Percentiles rank a stretch among this genome's conserved stretches.
These are phyloP conservation scores for Schoenoplectus tabernaemontani DNA, from an alignment of 202 grass and related monocot species.

Conservation along the genomic window DNA sequence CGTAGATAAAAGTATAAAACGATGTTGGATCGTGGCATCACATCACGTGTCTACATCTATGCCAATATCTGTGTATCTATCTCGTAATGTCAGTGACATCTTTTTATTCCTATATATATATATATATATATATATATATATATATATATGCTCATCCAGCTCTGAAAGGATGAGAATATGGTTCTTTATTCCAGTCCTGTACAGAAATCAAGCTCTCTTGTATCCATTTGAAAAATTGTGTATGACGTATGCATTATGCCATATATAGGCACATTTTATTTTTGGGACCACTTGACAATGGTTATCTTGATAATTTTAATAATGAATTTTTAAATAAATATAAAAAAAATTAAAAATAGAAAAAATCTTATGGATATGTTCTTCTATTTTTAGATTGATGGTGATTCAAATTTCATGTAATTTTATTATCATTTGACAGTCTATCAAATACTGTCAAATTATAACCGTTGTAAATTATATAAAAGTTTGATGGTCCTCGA, in stretches of 20 bases:
- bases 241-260: constrained; percentile 4
- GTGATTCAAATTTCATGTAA: too few species aligned
- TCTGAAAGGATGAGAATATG: constrained; percentile 3
- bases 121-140: too few species aligned
- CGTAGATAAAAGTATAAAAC: constrained; percentile 23
- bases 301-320: too few species aligned
- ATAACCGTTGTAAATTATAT: too few species aligned
- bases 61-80: constrained; percentile 18
- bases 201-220: constrained; percentile 1
- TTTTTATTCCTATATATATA: constrained; percentile 22
- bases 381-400: too few species aligned
- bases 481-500: too few species aligned
- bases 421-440: too few species aligned
- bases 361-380: too few species aligned
- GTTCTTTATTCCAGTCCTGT: constrained; percentile 14
- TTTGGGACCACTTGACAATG: too few species aligned
- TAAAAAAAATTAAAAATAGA: too few species aligned
- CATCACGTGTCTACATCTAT: constrained; percentile 12
- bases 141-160: background rate
- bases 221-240: constrained; percentile 1
- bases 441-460: too few species aligned
- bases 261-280: constrained; percentile 2
- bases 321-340: too few species aligned
- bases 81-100: constrained; percentile 7
- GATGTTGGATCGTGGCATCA: constrained; percentile 18